A percentile compares a stretch with the other conserved stretches of the same genome.
These are phyloP conservation scores for Porcisia hertigi DNA, from an alignment of 208 protist genomes.

Conservation along the genomic window DNA sequence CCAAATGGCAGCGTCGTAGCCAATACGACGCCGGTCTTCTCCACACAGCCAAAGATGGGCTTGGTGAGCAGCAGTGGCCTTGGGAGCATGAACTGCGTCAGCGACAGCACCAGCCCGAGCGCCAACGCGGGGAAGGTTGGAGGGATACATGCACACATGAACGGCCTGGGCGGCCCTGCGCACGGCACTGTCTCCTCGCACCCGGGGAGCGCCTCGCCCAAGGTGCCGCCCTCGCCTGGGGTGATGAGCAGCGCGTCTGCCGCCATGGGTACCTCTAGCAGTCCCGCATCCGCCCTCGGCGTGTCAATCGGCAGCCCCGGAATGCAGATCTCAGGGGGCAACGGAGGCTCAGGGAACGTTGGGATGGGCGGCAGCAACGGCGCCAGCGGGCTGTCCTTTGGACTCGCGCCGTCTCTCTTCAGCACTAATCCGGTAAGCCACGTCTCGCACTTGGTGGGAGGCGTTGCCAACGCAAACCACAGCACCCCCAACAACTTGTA, in stretches of 20 bases:
- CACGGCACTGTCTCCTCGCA: constrained; percentile 15
- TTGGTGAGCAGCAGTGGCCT: constrained; percentile 3
- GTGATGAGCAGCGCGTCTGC: constrained; percentile 25
- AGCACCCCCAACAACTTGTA: constrained; percentile 21
- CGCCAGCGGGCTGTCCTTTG: constrained; percentile 26
- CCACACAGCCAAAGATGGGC: constrained; percentile 37
- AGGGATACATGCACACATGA: constrained; percentile 18
- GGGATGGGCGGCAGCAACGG: constrained; percentile 2
- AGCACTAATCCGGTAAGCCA: constrained; percentile 39
- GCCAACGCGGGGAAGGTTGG: background rate
- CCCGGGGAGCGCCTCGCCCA: constrained; percentile 20
- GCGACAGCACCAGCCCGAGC: constrained; percentile 7
- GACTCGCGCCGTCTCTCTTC: constrained; percentile 33
- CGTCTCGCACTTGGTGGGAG: constrained; percentile 7
- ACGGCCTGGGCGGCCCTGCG: background rate
- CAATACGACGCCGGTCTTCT: constrained; percentile 37
- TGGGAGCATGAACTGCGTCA: background rate
- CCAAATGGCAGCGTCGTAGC: constrained; percentile 4
- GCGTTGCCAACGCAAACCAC: constrained; percentile 1
- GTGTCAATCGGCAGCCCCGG: constrained; percentile 25
- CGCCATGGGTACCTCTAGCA: constrained; percentile 21
- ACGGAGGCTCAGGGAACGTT: constrained; percentile 2
- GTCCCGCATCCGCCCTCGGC: constrained; percentile 18
- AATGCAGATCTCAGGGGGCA: constrained; percentile 17
- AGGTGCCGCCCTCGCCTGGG: constrained; percentile 28